phyloP scores from a whole-genome alignment of 192 early-diverging fungal species.

The Phlyctochytrium bullatum region DNA sequence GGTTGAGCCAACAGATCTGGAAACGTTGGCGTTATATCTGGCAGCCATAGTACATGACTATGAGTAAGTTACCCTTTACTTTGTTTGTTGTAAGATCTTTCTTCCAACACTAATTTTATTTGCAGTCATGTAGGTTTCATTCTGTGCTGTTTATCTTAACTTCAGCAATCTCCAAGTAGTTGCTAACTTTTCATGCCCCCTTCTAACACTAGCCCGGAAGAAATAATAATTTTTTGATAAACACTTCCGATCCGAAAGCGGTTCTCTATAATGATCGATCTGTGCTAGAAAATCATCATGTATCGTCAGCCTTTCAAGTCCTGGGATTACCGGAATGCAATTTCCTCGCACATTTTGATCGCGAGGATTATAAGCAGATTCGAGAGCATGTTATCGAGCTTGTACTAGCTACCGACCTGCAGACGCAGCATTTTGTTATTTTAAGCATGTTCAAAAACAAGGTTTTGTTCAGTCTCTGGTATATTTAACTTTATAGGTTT shows the following conservation, averaged over 20 bases:
- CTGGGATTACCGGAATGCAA: conserved; percentile 42
- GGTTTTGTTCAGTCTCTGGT: neutral
- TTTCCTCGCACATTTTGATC: conserved; percentile 40
- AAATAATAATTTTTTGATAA: conserved; percentile 51
- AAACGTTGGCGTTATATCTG: conserved; percentile 39
- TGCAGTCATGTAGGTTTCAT: neutral
- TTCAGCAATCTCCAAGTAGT: too few relatives aligned
- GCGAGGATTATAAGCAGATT: conserved; percentile 36
- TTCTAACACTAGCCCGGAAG: conserved; percentile 46
- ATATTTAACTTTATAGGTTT: conserved; percentile 18
- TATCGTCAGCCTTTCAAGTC: conserved; percentile 37
- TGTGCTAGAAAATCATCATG: conserved; percentile 53
- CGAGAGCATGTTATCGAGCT: conserved; percentile 48
- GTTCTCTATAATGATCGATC: conserved; percentile 55
- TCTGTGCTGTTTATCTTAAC: neutral
- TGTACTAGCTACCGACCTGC: conserved; percentile 51
- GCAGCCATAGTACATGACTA: conserved; percentile 50
- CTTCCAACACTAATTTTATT: neutral
- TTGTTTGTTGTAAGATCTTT: neutral
- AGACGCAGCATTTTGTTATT: conserved; percentile 45
- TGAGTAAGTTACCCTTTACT: conserved; percentile 14
- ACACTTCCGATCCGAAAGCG: conserved; percentile 38
- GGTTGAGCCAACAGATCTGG: conserved; percentile 35
- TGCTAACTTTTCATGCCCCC: neutral
- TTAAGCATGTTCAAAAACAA: conserved; percentile 53